Evolutionary conservation across 768 basidiomycete genomes (phyloP).

Genomic region (Myochromella boudieri): DNA sequence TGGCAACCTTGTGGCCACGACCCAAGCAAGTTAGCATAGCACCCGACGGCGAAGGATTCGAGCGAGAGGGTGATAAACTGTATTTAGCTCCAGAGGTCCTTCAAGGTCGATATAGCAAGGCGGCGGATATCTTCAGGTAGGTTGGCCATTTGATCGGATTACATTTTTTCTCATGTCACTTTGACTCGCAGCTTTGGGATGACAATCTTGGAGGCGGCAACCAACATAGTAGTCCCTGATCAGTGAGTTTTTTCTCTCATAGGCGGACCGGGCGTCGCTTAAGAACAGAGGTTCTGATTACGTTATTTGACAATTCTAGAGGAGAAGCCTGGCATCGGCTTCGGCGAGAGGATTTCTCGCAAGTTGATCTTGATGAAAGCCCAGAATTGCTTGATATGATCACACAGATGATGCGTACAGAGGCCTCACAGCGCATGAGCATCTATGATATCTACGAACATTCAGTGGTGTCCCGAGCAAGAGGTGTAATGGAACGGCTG

Average conservation of each 20-base stretch:
- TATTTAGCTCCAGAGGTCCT: slow-evolving; percentile 97
- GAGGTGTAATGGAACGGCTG: slow-evolving; percentile 59
- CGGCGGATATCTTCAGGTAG: slow-evolving; percentile 96
- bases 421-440: slow-evolving; percentile 58
- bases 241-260: slow-evolving; percentile 59
- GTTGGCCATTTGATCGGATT: slow-evolving; percentile 38
- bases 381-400: slow-evolving; percentile 68
- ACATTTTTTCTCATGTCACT: slow-evolving; percentile 38
- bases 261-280: slow-evolving; percentile 16
- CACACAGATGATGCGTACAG: slow-evolving; percentile 74
- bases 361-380: slow-evolving; percentile 71
- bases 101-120: slow-evolving; percentile 87
- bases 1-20: slow-evolving; percentile 93
- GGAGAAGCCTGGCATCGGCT: slow-evolving; percentile 94
- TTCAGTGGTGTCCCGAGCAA: slow-evolving; percentile 61
- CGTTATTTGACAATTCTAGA: slow-evolving; percentile 42
- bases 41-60: slow-evolving; percentile 55
- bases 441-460: slow-evolving; percentile 60
- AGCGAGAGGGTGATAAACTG: slow-evolving; percentile 95
- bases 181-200: slow-evolving; percentile 78
- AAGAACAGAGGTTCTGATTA: slow-evolving; percentile 26
- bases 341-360: slow-evolving; percentile 87
- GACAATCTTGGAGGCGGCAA: slow-evolving; percentile 91
- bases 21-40: slow-evolving; percentile 29
- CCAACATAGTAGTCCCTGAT: slow-evolving; percentile 96